Base-by-base conservation (phyloP, 192 early-diverging fungal genomes). In the Coemansia sp. region DNA sequence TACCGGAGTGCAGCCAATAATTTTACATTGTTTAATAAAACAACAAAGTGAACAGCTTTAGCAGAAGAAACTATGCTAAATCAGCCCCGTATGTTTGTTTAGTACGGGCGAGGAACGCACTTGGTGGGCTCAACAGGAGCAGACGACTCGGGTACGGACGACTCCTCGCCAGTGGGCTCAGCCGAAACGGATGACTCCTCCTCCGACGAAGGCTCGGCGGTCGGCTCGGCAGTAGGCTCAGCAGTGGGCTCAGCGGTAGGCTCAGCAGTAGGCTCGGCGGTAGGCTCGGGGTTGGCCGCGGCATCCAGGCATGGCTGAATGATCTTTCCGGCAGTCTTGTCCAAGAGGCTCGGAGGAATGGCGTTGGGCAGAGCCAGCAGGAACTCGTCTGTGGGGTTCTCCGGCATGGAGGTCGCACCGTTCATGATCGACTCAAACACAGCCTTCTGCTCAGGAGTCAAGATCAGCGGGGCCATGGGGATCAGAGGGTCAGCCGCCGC, bases 301-400 rank as follows among this genome's bases (percentile, higher is more conserved):
- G 51, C 23, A 25, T 45, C 45, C 24, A 61, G 59, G 59, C 59
- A 51, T 17, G 39, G 39, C 45, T 45, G 15, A 24, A 61, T 61
- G 24, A 49, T 49, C 43, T 61, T 48, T 10, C 43, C 43, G 6
- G 47, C 59, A 47, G 59, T 27, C 59, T 23, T 10, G 1, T 60
- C 45, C 35, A 57, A 25, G 47, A 59, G 39, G 5, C 19, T 55
- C 14, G 29, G 24, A 12, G 53, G 53, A 25, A 66, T 48, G 41
- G 62, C 50, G 29, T 76, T 72, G 19, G 59, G 65, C 24, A 73
- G 57, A 69, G 69, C 66, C 7, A 43, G 47, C 22, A 78, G 62
- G 70, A 78, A 72, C 6, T 57, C 75, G 25, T 78, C 75, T 32
- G 67, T 60, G 39, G 75, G 75, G 65, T 62, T 69, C 29, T 39